phyloP scores from a whole-genome alignment of 345 rosid genomes.

The Salix viminalis region DNA sequence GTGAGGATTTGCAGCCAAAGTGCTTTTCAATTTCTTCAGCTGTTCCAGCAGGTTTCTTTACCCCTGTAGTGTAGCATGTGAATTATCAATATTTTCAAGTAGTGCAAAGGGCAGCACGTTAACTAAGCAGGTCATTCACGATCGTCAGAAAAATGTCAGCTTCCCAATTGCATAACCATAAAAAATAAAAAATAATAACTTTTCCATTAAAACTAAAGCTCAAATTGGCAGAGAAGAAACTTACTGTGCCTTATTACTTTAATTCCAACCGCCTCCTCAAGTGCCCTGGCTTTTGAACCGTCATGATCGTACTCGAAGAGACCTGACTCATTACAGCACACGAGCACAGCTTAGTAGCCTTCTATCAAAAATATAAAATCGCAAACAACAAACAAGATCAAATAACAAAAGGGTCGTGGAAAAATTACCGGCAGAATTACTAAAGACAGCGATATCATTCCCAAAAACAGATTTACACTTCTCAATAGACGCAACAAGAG shows the following conservation, averaged over 20 bases:
- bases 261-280: conserved; percentile 82
- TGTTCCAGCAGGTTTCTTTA: conserved; percentile 92
- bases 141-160: background rate
- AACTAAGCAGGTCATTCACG: background rate
- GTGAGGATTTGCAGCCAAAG: conserved; percentile 78
- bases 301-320: conserved; percentile 83
- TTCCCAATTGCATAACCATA: background rate
- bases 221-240: conserved; percentile 14
- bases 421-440: conserved; percentile 86
- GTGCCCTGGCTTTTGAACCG: conserved; percentile 72
- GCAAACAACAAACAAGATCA: background rate
- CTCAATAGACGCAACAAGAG: conserved; percentile 57
- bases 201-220: background rate
- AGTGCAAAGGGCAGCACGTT: background rate
- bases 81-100: background rate
- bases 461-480: conserved; percentile 82
- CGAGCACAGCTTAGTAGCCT: background rate
- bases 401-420: background rate
- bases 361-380: conserved; percentile 1
- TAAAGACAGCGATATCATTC: conserved; percentile 72
- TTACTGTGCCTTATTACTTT: conserved; percentile 87
- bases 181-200: background rate
- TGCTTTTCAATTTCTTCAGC: conserved; percentile 93
- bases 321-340: conserved; percentile 40
- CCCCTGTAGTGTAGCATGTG: conserved; percentile 34